Evolutionary conservation across 2,329 filamentous ascomycete species (phyloP).

Genomic region (Penicillium occitanis): DNA sequence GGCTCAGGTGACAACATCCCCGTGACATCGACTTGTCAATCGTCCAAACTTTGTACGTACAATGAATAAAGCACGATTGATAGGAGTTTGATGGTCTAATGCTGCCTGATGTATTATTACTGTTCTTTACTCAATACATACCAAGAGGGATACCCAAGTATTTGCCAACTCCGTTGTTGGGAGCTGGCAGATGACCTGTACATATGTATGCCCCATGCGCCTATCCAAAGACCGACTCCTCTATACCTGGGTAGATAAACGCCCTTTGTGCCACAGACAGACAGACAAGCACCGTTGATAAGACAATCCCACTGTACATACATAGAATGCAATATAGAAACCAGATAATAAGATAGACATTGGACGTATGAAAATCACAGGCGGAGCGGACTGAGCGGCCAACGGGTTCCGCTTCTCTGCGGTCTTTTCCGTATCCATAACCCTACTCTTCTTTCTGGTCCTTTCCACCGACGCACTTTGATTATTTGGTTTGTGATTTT

Average conservation of each 20-base stretch:
- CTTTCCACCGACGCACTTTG: background rate
- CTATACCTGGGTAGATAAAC: background rate
- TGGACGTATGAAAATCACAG: background rate
- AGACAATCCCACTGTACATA: background rate
- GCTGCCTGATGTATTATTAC: background rate
- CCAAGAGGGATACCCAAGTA: background rate
- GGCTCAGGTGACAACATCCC: conserved; percentile 1
- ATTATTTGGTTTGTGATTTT: background rate
- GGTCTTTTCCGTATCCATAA: background rate
- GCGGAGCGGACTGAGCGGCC: conserved; percentile 9
- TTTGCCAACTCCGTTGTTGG: background rate
- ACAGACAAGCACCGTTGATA: background rate
- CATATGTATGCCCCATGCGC: background rate
- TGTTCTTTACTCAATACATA: background rate
- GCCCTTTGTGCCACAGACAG: background rate
- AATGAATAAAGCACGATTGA: background rate
- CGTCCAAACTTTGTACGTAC: background rate
- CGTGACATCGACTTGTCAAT: background rate
- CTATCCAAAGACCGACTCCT: background rate
- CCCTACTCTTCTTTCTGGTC: too few relatives aligned
- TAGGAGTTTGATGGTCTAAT: background rate
- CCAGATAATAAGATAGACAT: background rate
- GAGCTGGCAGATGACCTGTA: background rate
- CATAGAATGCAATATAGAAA: background rate
- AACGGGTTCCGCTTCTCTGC: conserved; percentile 3